Evolutionary conservation across 768 basidiomycete species (phyloP).

Genomic region (Strobilomyces echinocephalus): DNA sequence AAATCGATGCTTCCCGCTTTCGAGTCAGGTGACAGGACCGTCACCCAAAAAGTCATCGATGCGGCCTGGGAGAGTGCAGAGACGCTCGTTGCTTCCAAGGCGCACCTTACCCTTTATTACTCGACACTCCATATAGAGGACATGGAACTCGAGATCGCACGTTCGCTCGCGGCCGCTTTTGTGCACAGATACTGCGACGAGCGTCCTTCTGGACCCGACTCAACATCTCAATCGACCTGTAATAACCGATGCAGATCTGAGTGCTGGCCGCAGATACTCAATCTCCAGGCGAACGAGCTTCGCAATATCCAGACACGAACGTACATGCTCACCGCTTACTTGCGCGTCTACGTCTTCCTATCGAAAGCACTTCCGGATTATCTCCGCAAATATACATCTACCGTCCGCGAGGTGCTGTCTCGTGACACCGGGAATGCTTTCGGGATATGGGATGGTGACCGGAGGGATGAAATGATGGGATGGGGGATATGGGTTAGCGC

Average conservation of each 20-base stretch:
- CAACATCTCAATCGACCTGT: neutral
- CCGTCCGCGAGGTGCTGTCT: conserved; percentile 49
- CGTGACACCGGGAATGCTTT: conserved; percentile 66
- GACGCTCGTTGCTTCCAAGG: conserved; percentile 22
- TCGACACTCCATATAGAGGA: conserved; percentile 39
- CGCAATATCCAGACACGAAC: conserved; percentile 43
- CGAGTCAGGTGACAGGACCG: conserved; percentile 4
- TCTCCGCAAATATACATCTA: conserved; percentile 35
- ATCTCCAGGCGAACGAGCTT: conserved; percentile 57
- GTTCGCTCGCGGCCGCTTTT: conserved; percentile 50
- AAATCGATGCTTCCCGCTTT: conserved; percentile 17
- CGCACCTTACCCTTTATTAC: conserved; percentile 21
- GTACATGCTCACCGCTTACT: conserved; percentile 46
- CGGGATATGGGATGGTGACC: conserved; percentile 58
- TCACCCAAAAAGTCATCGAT: conserved; percentile 41
- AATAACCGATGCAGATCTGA: neutral
- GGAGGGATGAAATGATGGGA: conserved; percentile 54
- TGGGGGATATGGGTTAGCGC: conserved; percentile 59
- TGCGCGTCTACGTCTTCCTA: conserved; percentile 53
- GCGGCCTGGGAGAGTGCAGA: conserved; percentile 43
- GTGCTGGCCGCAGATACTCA: conserved; percentile 46
- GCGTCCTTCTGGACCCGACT: conserved; percentile 8
- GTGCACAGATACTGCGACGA: conserved; percentile 37
- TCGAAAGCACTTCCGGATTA: conserved; percentile 31
- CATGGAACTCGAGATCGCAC: conserved; percentile 54